phyloP scores from a whole-genome alignment of 1,284 basidiomycete genomes.

The Ceratobasidium sp. region DNA sequence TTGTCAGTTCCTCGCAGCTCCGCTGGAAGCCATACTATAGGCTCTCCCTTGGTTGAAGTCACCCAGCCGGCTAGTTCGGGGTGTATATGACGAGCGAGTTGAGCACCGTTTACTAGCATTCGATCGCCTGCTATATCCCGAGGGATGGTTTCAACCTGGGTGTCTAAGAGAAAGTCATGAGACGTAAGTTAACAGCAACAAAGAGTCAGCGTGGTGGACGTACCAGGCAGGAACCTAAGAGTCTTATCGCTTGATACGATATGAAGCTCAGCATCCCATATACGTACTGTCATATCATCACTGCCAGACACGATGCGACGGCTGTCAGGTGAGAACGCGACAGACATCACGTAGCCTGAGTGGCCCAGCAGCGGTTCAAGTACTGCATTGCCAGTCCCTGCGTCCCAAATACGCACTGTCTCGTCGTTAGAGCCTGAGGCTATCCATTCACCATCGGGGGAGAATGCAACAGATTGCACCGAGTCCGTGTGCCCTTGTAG shows the following conservation, averaged over 20 bases:
- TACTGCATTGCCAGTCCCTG: slow-evolving; percentile 8
- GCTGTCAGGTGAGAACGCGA: neutral
- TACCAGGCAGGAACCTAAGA: neutral
- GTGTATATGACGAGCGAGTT: neutral
- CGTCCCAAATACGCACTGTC: slow-evolving; percentile 45
- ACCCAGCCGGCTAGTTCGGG: neutral
- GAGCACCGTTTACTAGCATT: neutral
- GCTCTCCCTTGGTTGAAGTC: neutral
- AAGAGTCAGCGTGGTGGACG: no score
- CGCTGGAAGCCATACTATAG: neutral
- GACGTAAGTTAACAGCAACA: neutral
- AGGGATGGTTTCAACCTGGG: neutral
- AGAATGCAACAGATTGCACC: no score
- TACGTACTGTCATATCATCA: neutral
- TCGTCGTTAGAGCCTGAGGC: slow-evolving; percentile 43
- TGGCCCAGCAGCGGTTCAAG: neutral
- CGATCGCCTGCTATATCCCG: neutral
- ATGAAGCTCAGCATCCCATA: neutral
- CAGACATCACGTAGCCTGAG: neutral
- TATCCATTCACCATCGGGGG: slow-evolving; percentile 27
- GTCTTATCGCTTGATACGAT: neutral
- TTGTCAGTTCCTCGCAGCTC: neutral
- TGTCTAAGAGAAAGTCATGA: neutral
- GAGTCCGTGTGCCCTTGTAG: no score
- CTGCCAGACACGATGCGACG: neutral